phyloP scores from a whole-genome alignment of 1,284 basidiomycete genomes.

The Apiotrichum brassicae region DNA sequence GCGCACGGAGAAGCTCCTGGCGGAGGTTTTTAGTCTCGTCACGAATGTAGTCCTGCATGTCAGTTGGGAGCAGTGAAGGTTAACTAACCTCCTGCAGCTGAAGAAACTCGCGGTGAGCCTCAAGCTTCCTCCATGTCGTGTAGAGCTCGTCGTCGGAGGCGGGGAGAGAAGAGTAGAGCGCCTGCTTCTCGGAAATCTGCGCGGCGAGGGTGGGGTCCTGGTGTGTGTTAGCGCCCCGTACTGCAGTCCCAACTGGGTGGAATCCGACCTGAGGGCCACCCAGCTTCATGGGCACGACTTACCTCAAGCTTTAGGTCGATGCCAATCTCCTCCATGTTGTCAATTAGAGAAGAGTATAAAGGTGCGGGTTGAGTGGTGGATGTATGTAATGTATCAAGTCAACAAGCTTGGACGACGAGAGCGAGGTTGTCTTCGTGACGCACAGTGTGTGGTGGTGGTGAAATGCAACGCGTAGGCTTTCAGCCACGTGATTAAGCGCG shows the following conservation, averaged over 20 bases:
- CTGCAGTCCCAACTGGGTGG: too few species aligned
- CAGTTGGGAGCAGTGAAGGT: not conserved
- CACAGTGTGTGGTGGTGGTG: not conserved
- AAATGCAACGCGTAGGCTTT: slow-evolving; percentile 18
- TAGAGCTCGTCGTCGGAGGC: slow-evolving; percentile 81
- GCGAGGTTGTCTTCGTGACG: too few species aligned
- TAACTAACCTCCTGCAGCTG: slow-evolving; percentile 73
- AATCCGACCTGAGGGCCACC: too few species aligned
- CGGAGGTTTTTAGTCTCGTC: slow-evolving; percentile 98
- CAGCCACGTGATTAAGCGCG: slow-evolving; percentile 3
- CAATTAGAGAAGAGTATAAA: not conserved
- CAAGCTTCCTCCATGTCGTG: slow-evolving; percentile 89
- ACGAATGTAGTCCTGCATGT: slow-evolving; percentile 74
- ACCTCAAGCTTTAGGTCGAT: slow-evolving; percentile 83
- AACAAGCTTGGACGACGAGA: not conserved
- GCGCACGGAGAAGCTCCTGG: slow-evolving; percentile 93
- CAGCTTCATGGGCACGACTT: slow-evolving; percentile 28
- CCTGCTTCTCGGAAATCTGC: slow-evolving; percentile 79
- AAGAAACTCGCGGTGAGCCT: slow-evolving; percentile 86
- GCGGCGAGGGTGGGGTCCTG: slow-evolving; percentile 87
- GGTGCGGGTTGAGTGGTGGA: slow-evolving; percentile 5
- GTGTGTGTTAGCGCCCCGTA: not conserved
- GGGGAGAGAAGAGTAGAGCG: slow-evolving; percentile 72
- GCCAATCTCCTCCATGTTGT: slow-evolving; percentile 51
- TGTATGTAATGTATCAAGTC: not conserved